A percentile compares a stretch with the other conserved stretches of the same genome.
These are phyloP conservation scores for Calocera cornea DNA, from an alignment of 768 basidiomycete species.

Conservation along the genomic window DNA sequence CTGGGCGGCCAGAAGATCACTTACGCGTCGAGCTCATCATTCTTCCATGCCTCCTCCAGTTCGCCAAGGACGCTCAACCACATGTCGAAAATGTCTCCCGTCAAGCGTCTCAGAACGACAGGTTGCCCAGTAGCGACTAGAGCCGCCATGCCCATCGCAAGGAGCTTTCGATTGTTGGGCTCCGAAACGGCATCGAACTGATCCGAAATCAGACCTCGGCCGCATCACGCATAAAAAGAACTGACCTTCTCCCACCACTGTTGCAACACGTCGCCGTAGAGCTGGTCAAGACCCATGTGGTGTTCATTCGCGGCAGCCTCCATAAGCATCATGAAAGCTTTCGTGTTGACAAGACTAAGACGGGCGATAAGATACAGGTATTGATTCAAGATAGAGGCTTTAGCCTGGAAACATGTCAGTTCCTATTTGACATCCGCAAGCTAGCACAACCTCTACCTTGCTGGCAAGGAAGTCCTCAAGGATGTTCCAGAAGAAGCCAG, in stretches of 20 bases:
- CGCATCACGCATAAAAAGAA: constrained; percentile 8
- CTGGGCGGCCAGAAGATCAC: background rate
- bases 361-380: constrained; percentile 63
- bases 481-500: constrained; percentile 55
- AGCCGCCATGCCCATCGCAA: constrained; percentile 66
- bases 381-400: constrained; percentile 38
- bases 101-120: constrained; percentile 57
- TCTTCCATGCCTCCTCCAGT: constrained; percentile 52
- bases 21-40: constrained; percentile 19
- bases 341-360: constrained; percentile 49
- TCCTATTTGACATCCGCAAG: constrained; percentile 4
- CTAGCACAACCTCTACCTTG: constrained; percentile 34
- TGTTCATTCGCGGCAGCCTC: constrained; percentile 41
- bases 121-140: constrained; percentile 61
- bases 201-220: background rate
- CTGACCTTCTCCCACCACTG: constrained; percentile 72
- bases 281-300: constrained; percentile 34
- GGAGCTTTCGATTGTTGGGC: constrained; percentile 66
- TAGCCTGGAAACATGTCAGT: constrained; percentile 5
- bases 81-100: constrained; percentile 65
- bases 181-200: constrained; percentile 90
- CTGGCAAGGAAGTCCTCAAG: constrained; percentile 49
- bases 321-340: constrained; percentile 59
- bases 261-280: constrained; percentile 57
- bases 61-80: constrained; percentile 86